Conservation (phyloP, 495 filamentous ascomycete genomes). For the Neurospora sublineolata region DNA sequence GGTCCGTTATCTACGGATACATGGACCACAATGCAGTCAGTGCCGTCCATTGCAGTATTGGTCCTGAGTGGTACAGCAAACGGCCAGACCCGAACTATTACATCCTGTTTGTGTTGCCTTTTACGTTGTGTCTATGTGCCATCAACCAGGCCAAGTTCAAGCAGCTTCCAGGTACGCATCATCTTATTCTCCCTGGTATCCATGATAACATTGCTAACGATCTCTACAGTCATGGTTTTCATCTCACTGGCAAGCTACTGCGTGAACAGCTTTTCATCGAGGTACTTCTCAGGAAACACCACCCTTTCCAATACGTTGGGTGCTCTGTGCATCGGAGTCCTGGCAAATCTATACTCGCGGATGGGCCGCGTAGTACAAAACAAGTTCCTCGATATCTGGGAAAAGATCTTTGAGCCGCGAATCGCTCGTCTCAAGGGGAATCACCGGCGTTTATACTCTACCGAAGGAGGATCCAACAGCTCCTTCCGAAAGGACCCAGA, state of each 20-base stretch:
- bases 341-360: constrained; percentile 81
- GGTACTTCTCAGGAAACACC: constrained; percentile 60
- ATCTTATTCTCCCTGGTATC: not conserved
- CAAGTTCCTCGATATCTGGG: constrained; percentile 20
- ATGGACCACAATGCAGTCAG: constrained; percentile 66
- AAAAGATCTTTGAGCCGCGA: constrained; percentile 14
- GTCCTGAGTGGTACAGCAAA: constrained; percentile 27
- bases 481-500: constrained; percentile 8
- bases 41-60: constrained; percentile 50
- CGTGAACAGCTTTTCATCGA: constrained; percentile 71
- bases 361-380: constrained; percentile 39
- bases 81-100: constrained; percentile 52
- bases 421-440: constrained; percentile 7
- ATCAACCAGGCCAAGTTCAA: constrained; percentile 88
- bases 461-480: constrained; percentile 5
- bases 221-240: constrained; percentile 48
- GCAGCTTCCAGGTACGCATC: constrained; percentile 71
- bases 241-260: constrained; percentile 79
- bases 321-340: constrained; percentile 73
- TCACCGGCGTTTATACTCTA: not conserved
- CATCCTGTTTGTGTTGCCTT: constrained; percentile 65
- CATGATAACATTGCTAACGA: not conserved
- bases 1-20: constrained; percentile 78
- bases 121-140: constrained; percentile 69
- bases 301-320: constrained; percentile 79